Evolutionary conservation across 2,329 filamentous ascomycete species (phyloP).

Genomic region (Dothistroma pini): DNA sequence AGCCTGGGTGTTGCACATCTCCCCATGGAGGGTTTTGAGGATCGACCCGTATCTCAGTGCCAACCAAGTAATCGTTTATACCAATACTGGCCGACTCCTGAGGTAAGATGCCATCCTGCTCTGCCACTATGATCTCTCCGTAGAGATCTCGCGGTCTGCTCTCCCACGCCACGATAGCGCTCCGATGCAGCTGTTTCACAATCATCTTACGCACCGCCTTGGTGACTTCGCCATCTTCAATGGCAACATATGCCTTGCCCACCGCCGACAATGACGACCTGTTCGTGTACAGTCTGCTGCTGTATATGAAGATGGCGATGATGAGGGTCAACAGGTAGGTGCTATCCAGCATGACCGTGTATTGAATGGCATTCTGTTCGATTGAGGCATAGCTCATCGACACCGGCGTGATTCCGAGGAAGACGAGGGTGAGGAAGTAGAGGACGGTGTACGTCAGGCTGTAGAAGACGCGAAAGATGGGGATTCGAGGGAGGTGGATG

Average conservation of each 20-base stretch:
- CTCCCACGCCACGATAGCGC: conserved; percentile 76
- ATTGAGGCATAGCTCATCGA: conserved; percentile 76
- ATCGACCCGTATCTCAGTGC: conserved; percentile 39
- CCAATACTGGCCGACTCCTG: conserved; percentile 16
- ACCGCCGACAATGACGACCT: conserved; percentile 75
- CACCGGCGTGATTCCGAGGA: conserved; percentile 75
- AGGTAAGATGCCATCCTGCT: conserved; percentile 28
- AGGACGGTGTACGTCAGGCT: conserved; percentile 69
- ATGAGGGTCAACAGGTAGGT: conserved; percentile 70
- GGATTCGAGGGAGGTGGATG: conserved; percentile 42
- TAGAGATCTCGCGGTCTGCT: conserved; percentile 62
- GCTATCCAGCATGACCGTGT: conserved; percentile 77
- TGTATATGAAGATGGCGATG: conserved; percentile 72
- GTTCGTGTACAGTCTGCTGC: conserved; percentile 80
- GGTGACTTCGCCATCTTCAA: conserved; percentile 79
- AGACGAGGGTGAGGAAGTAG: conserved; percentile 65
- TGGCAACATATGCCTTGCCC: conserved; percentile 79
- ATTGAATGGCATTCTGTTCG: conserved; percentile 63
- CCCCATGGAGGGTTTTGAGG: conserved; percentile 65
- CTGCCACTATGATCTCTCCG: conserved; percentile 32
- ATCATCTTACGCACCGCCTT: conserved; percentile 74
- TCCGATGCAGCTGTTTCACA: conserved; percentile 65
- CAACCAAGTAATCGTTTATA: conserved; percentile 28
- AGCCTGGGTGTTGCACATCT: conserved; percentile 78
- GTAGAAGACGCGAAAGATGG: conserved; percentile 77